Evolutionary conservation across 495 filamentous ascomycete genomes (phyloP).

Genomic region (Neurospora hispaniola): DNA sequence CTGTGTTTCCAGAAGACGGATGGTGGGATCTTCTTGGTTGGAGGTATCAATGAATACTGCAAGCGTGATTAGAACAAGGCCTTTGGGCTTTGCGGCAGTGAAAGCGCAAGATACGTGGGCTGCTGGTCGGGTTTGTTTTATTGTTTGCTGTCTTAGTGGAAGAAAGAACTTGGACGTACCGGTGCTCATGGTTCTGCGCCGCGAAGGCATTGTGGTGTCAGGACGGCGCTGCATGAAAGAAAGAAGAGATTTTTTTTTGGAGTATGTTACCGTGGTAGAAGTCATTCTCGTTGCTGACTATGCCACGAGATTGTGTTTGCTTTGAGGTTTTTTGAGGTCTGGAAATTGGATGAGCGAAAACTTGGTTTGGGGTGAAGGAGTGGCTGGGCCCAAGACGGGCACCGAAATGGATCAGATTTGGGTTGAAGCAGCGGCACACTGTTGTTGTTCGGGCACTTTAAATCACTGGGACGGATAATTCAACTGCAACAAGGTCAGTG

Average conservation of each 20-base stretch:
- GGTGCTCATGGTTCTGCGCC: not conserved
- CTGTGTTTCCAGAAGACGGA: not conserved
- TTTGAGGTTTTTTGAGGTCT: not conserved
- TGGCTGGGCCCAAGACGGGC: not conserved
- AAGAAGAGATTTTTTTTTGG: conserved; percentile 8
- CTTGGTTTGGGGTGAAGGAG: not conserved
- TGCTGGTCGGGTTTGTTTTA: not conserved
- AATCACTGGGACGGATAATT: not conserved
- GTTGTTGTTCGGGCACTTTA: not conserved
- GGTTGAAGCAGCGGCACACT: not conserved
- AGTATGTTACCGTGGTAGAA: conserved; percentile 4
- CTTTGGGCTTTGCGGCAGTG: not conserved
- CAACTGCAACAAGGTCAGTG: not conserved
- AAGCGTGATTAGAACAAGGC: not conserved
- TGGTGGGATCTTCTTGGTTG: not conserved
- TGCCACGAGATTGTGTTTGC: not conserved
- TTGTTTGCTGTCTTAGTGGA: not conserved
- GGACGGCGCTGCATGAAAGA: not conserved
- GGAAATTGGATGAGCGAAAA: conserved; percentile 1
- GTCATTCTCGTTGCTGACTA: conserved; percentile 1
- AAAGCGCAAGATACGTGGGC: not conserved
- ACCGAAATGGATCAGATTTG: not conserved
- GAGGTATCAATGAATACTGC: not conserved
- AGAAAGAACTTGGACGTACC: not conserved
- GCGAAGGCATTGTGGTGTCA: not conserved